Base-by-base conservation (phyloP, 2,329 filamentous ascomycete species). In the Apiospora arundinis region DNA sequence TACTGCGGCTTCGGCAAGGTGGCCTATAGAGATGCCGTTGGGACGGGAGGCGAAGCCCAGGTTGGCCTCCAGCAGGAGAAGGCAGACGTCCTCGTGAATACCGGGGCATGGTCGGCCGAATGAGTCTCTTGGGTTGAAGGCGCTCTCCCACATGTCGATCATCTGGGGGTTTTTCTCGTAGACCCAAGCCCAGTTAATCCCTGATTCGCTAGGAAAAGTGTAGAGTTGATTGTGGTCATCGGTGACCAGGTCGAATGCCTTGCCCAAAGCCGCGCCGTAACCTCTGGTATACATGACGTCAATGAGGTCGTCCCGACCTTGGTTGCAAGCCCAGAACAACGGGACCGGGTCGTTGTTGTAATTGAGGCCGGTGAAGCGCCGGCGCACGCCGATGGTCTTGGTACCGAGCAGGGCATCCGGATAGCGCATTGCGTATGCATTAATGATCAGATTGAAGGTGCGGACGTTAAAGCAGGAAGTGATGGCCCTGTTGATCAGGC, bases 131-230 rank as follows among this genome's bases (percentile, higher is more conserved):
- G n/a, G 23, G 4, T 14, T 9, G 11, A 52, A 25, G 1, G n/a
- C n/a, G n/a, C 48, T 2, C n/a, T 52, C 48, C 48, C 48, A 52
- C 12, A n/a, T n/a, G 12, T 52, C 48, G 7, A 16, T 28, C 6
- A 52, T n/a, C 1, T 25, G 1, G 25, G 48, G 48, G 3, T 9
- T 14, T 4, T 52, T 52, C 6, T 12, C 11, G 11, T 25, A n/a
- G 46, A 23, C 23, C 46, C 46, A 48, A 4, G 21, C 46, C 6
- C 6, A 21, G 21, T n/a, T n/a, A 21, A 9, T 1, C 8, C 21
- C 9, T 9, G 21, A 8, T 4, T 4, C 2, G 0, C 11, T 14
- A n/a, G 12, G n/a, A 2, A 12, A 11, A 3, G 32, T 6, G n/a
- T 4, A 14, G 3, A 6, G 3, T 32, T 25, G 23, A 9, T 52